Conservation (phyloP, 208 protist genomes). For the Phytomonas sp. region DNA sequence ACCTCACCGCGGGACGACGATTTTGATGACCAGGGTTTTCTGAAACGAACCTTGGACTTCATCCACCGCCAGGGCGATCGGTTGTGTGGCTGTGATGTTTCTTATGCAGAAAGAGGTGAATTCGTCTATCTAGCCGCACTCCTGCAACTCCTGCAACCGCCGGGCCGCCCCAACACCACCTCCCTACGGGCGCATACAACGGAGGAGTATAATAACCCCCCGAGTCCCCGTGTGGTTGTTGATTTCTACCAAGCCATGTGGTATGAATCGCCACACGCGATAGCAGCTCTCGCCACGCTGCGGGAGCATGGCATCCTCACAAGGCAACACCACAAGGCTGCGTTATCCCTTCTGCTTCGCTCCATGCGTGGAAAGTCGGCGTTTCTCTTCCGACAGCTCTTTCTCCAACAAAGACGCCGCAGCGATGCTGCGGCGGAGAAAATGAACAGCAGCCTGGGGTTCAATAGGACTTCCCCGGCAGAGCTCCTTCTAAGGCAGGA, state of each 20-base stretch:
- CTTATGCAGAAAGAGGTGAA: background rate
- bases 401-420: conserved; percentile 5
- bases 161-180: background rate
- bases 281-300: conserved; percentile 43
- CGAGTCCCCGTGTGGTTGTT: conserved; percentile 14
- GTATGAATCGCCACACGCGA: conserved; percentile 40
- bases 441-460: conserved; percentile 15
- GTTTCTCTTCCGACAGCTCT: conserved; percentile 36
- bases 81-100: background rate
- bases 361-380: conserved; percentile 18
- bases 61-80: background rate
- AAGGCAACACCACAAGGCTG: conserved; percentile 30
- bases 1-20: background rate
- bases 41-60: conserved; percentile 1
- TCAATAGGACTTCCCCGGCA: background rate
- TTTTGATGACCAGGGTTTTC: conserved; percentile 13
- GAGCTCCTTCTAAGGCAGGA: conserved; percentile 42
- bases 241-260: conserved; percentile 36
- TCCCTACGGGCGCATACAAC: background rate
- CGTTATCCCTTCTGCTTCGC: conserved; percentile 25
- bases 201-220: background rate
- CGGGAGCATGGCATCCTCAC: conserved; percentile 55
- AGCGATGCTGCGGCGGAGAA: background rate
- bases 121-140: background rate
- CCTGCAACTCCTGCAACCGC: background rate